Percentiles rank a stretch among this genome's conserved stretches.
phyloP scores from a whole-genome alignment of 2,329 filamentous ascomycete genomes.

The Colletotrichum agaves region DNA sequence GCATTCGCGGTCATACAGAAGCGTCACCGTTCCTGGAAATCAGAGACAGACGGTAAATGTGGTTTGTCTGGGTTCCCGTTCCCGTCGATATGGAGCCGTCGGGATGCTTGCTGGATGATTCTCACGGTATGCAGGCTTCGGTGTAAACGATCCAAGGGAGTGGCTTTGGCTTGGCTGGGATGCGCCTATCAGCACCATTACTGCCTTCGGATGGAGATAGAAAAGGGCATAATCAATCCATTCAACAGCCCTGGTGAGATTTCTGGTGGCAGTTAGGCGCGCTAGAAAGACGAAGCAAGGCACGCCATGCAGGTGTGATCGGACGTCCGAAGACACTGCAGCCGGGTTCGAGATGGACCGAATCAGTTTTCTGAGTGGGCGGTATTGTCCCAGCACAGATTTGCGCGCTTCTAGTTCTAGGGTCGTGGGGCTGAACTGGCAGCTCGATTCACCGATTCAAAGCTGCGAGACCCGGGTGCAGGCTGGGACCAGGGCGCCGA shows the following conservation, averaged over 20 bases:
- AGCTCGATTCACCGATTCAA: background rate
- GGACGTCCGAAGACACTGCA: slow-evolving; percentile 34
- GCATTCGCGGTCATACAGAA: slow-evolving; percentile 7
- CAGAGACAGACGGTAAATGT: background rate
- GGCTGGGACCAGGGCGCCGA: slow-evolving; percentile 2
- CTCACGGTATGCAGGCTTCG: slow-evolving; percentile 31
- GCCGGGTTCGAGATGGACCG: slow-evolving; percentile 7
- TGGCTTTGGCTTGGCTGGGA: slow-evolving; percentile 7
- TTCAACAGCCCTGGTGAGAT: background rate
- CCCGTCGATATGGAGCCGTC: slow-evolving; percentile 5
- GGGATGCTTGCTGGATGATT: slow-evolving; percentile 10
- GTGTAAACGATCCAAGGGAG: slow-evolving; percentile 26
- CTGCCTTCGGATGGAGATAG: slow-evolving; percentile 2
- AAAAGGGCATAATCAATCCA: background rate
- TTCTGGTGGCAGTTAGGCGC: slow-evolving; percentile 16
- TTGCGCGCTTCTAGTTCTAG: background rate
- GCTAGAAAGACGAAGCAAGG: slow-evolving; percentile 33
- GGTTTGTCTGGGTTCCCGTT: background rate
- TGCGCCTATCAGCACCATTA: slow-evolving; percentile 18
- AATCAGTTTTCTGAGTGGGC: slow-evolving; percentile 2
- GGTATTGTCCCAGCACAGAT: background rate
- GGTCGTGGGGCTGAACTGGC: background rate
- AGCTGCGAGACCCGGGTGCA: slow-evolving; percentile 4
- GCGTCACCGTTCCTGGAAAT: slow-evolving; percentile 17
- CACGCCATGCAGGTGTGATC: slow-evolving; percentile 33